Percentiles rank a stretch among this genome's conserved stretches.
These are phyloP conservation scores for Fusarium praegraminearum DNA, from an alignment of 2,329 filamentous ascomycete genomes.

Conservation along the genomic window DNA sequence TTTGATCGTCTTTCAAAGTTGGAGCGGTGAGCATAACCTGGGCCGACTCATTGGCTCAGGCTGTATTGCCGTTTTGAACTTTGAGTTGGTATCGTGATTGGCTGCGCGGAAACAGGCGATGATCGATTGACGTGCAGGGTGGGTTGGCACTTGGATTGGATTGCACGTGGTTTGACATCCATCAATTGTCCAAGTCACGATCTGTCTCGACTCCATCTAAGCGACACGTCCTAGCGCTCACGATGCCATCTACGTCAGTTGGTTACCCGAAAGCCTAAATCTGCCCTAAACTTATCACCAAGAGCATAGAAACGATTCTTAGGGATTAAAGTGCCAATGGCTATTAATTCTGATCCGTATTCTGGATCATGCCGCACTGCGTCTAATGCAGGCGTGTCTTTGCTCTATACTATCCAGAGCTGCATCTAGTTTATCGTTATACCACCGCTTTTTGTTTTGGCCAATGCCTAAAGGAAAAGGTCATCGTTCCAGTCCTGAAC, in stretches of 20 bases:
- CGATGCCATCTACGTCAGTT: not conserved
- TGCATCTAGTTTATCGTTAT: constrained; percentile 35
- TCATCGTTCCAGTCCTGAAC: constrained; percentile 31
- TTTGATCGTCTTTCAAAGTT: not conserved
- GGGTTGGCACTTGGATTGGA: constrained; percentile 1
- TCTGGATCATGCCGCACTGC: constrained; percentile 21
- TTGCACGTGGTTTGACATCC: constrained; percentile 19
- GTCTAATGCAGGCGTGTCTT: constrained; percentile 25
- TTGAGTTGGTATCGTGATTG: constrained; percentile 33
- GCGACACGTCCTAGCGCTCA: constrained; percentile 16
- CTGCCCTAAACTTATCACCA: not conserved
- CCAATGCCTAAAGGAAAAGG: constrained; percentile 9
- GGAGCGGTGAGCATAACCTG: constrained; percentile 35
- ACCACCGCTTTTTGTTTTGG: constrained; percentile 17
- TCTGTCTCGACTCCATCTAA: constrained; percentile 11
- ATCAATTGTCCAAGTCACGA: constrained; percentile 15
- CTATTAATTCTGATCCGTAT: constrained; percentile 36
- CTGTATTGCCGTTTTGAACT: constrained; percentile 43
- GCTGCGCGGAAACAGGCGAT: constrained; percentile 25
- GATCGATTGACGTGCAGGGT: constrained; percentile 30
- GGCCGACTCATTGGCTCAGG: constrained; percentile 3
- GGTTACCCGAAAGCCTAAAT: constrained; percentile 18
- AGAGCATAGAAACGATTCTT: not conserved
- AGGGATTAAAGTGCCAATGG: constrained; percentile 19
- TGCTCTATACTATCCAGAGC: constrained; percentile 40